Base-by-base conservation (phyloP, 257 asterid genomes). In the Vinca minor region DNA sequence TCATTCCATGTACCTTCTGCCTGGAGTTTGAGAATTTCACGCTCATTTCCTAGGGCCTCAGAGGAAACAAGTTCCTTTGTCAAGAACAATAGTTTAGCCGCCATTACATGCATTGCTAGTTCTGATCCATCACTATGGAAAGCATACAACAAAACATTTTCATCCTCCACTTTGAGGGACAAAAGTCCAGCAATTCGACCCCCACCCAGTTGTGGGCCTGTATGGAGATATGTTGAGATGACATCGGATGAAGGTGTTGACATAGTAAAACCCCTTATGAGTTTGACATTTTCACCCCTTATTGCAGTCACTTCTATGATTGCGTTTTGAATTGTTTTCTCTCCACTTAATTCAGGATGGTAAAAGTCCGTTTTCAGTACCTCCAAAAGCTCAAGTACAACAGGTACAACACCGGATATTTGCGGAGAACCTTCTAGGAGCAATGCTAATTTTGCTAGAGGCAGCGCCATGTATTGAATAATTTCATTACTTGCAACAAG, bases 231-330 rank as follows among this genome's bases (percentile, higher is more conserved):
- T 5, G 97, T 85, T 63, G 97, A 85, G 69, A 89, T 41, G 59
- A 89, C 94, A 71, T 96, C 96, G 61, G 78, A 68, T 15, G 96
- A 71, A 38, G 97, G 89, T 21, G 80, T 72, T 13, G 83, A 71
- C 79, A 89, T 56, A 31, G 79, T 63, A 66, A 84, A 82, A 55
- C 87, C 96, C 64, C 95, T 86, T 77, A 97, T 88, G 67, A 92
- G 91, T 78, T 87, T 89, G 74, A 92, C 83, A 81, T 92, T 92
- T 86, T 92, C 98, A 64, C 98, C 98, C 96, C 87, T 87, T 87
- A 89, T 87, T 68, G 96, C 97, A 77, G 96, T 89, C 41, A 92
- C 84, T 71, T 92, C 97, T 60, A 85, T 82, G 63, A 92, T 81
- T 68, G 97, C 97, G 73, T 74, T 74, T 71, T 80, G 91, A 50